A percentile compares a stretch with the other conserved stretches of the same genome.
Conservation (phyloP, 306 rosid species). For the Argentina anserina region DNA sequence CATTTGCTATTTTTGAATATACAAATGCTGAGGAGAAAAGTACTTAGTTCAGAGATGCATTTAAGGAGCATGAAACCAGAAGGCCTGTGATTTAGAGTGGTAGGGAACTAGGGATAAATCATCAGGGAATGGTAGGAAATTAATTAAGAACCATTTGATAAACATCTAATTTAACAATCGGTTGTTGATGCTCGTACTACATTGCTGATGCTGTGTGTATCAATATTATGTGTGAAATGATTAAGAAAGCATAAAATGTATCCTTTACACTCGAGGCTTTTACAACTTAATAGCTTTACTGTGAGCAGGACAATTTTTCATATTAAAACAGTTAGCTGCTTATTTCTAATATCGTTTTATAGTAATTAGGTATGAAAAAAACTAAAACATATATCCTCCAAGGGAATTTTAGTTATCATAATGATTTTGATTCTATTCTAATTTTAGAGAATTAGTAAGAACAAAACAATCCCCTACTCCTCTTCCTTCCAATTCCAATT, state of each 20-base stretch:
- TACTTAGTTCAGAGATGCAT: not conserved
- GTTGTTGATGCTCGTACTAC: not conserved
- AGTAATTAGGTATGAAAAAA: not conserved
- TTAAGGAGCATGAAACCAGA: not conserved
- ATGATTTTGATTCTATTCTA: not conserved
- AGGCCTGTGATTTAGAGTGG: not conserved
- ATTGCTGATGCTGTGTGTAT: not conserved
- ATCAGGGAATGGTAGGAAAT: not conserved
- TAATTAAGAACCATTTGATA: not conserved
- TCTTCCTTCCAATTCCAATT: not conserved
- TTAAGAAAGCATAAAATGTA: not conserved
- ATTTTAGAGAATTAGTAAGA: not conserved
- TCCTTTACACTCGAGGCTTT: not conserved
- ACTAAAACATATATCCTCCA: not conserved
- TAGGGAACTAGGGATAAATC: not conserved
- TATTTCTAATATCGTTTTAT: not conserved
- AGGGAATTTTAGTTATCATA: not conserved
- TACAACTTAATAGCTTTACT: not conserved
- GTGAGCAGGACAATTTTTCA: not conserved
- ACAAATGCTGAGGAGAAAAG: not conserved
- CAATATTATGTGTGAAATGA: not conserved
- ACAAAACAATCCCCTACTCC: not conserved
- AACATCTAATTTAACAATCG: not conserved
- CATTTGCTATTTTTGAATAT: not conserved
- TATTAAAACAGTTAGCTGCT: not conserved